Base-by-base conservation (phyloP, 2,329 filamentous ascomycete species). In the Lachnellula hyalina region DNA sequence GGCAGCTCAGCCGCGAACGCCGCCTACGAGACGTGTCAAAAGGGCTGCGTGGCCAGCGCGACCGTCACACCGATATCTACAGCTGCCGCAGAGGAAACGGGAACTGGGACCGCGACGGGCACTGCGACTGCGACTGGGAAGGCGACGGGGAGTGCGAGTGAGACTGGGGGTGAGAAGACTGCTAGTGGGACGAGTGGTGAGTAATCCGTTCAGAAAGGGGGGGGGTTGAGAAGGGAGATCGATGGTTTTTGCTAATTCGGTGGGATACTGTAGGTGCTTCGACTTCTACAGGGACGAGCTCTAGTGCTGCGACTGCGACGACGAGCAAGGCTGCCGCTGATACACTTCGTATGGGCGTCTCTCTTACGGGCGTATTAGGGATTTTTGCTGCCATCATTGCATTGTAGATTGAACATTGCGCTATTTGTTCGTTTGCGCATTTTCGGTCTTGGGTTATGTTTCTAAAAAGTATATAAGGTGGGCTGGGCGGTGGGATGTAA, bases 1-100 rank as follows among this genome's bases (percentile, higher is more conserved):
- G 60, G 60, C n/a, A 57, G 54, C n/a, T 49, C 56, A 1, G 9
- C 56, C 12, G 60, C 53, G 7, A 57, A 60, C 41, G n/a, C 49
- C 7, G 49, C 47, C 3, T 62, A 54, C 44, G 38, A 48, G 32
- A 50, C 45, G n/a, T 62, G 58, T 52, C 46, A 59, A 15, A 48
- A 51, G 45, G 45, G n/a, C 12, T 62, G 60, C 38, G 6, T 56
- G 17, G 17, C 48, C 12, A 19, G 34, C 19, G 49, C 56, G 19
- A 15, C 51, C 15, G 15, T 28, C 23, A 40, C 34, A 19, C 11
- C 45, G 9, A 25, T 48, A 6, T 41, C 56, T 4, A 42, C 51
- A 2, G 28, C 48, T 34, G 49, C 47, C 17, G 19, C 55, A 12
- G 40, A 38, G 35, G 48, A 38, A 32, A 49, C 49, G 23, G 47